Percentiles rank a stretch among this genome's conserved stretches.
These are phyloP conservation scores for Metschnikowia continentalis DNA, from an alignment of 805 yeast species.

Conservation along the genomic window DNA sequence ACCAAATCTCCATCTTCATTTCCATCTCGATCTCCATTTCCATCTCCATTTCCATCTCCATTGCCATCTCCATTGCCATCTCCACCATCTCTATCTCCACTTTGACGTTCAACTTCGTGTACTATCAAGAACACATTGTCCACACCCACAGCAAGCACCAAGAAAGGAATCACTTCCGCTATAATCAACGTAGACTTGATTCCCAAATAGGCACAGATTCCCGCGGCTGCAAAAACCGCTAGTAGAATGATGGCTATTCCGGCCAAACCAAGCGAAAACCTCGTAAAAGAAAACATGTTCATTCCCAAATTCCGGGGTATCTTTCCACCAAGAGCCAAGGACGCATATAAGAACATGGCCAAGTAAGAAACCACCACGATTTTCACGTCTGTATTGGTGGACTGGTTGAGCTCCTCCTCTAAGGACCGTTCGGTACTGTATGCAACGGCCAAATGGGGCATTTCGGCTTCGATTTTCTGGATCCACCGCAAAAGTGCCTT, in stretches of 20 bases:
- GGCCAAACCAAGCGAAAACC: conserved; percentile 73
- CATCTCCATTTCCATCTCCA: too few relatives aligned
- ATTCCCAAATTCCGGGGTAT: conserved; percentile 35
- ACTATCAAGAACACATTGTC: conserved; percentile 87
- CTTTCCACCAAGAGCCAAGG: conserved; percentile 71
- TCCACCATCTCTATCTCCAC: conserved; percentile 38
- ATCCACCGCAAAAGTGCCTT: conserved; percentile 55
- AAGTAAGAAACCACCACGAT: conserved; percentile 73
- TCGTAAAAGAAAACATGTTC: conserved; percentile 43
- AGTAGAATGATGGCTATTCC: conserved; percentile 79
- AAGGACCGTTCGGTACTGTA: conserved; percentile 82
- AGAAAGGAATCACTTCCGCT: conserved; percentile 94
- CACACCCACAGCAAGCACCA: conserved; percentile 92
- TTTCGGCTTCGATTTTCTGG: conserved; percentile 39
- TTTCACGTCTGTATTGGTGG: conserved; percentile 72
- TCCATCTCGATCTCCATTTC: too few relatives aligned
- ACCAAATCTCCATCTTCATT: too few relatives aligned
- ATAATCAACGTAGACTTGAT: conserved; percentile 84
- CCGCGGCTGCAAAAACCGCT: conserved; percentile 80
- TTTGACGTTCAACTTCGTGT: conserved; percentile 63
- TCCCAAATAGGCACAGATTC: conserved; percentile 71
- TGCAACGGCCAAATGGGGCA: conserved; percentile 59
- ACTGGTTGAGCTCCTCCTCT: conserved; percentile 76
- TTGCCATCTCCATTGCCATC: too few relatives aligned
- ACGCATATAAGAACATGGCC: conserved; percentile 84